A percentile compares a stretch with the other conserved stretches of the same genome.
phyloP scores from a whole-genome alignment of 306 rosid genomes.

The Amphicarpaea edgeworthii region DNA sequence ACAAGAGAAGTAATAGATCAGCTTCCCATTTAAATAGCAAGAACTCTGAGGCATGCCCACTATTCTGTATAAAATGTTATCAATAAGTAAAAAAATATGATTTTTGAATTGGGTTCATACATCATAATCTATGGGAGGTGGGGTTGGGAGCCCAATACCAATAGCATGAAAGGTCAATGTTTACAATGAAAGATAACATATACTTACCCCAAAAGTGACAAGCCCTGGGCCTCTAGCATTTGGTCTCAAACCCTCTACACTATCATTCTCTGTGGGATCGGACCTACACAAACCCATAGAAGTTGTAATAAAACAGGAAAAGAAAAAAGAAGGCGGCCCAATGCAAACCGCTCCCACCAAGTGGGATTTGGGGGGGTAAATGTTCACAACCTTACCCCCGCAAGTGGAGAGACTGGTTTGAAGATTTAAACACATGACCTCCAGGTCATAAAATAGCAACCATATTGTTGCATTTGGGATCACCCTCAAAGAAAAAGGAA shows the following conservation, averaged over 20 bases:
- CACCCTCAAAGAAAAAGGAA: background rate
- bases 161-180: conserved; percentile 32
- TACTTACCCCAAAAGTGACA: conserved; percentile 94
- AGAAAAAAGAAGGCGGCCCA: background rate
- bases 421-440: background rate
- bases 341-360: background rate
- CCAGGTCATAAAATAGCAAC: conserved; percentile 1
- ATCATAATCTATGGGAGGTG: background rate
- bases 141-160: conserved; percentile 21
- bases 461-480: background rate
- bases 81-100: background rate
- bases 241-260: conserved; percentile 99
- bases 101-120: conserved; percentile 3
- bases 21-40: conserved; percentile 19
- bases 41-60: conserved; percentile 16
- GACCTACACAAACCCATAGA: conserved; percentile 73
- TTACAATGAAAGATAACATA: conserved; percentile 25
- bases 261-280: conserved; percentile 98
- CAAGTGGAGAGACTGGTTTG: background rate
- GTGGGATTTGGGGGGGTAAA: background rate
- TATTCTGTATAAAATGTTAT: background rate
- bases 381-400: background rate
- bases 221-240: conserved; percentile 99
- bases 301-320: conserved; percentile 29
- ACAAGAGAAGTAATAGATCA: conserved; percentile 43